Evolutionary conservation across 371 early-diverging fungal species (phyloP), one percentile per base, ranked within the genome.

Genomic region (Syncephalastrum monosporum): DNA sequence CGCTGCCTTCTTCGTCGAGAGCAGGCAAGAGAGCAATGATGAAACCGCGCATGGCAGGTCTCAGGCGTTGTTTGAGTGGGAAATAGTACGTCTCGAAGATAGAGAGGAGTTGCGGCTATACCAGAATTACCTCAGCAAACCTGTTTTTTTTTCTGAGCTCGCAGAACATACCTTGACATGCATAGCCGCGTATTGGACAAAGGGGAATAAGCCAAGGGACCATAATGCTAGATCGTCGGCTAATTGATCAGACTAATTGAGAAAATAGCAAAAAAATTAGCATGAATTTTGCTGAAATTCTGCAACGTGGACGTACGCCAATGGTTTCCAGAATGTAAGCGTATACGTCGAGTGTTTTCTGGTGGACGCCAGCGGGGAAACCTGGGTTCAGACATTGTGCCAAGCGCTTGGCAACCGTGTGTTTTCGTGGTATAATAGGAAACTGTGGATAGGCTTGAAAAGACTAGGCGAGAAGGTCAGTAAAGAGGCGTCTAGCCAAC

Each of bases 321-420:
- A 94, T 90, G 27, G 85, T 89, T 16, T 87, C 76, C 55, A 98
- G 84, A n/a, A 99, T 84, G 49, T 89, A 86, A 3, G 78, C 82
- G 70, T 99, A 99, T 1, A 95, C 90, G 54, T 93, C 91, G 47
- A 99, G 64, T 3, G 96, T 90, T 73, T 97, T 99, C 68, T 92
- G 95, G 71, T 99, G 99, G 16, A 99, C 98, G 17, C 99, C 99
- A 21, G 97, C 90, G 8, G 99, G 99, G n/a, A 99, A 81, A 15
- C 94, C 95, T 13, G 98, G 99, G 68, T 99, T 98, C 53, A 99
- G 84, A 59, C 97, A 98, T 64, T 99, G 99, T 0, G 96, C 97
- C 38, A 99, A 78, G 19, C 99, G 87, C 79, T 98, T 98, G 49
- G 94, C 88, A 5, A 99, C 89, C 1, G 91, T 77, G 23, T 90